Evolutionary conservation across 352 stramenopile genomes (phyloP), one percentile per base, ranked within the genome.

Genomic region (Blastocystis sp.): DNA sequence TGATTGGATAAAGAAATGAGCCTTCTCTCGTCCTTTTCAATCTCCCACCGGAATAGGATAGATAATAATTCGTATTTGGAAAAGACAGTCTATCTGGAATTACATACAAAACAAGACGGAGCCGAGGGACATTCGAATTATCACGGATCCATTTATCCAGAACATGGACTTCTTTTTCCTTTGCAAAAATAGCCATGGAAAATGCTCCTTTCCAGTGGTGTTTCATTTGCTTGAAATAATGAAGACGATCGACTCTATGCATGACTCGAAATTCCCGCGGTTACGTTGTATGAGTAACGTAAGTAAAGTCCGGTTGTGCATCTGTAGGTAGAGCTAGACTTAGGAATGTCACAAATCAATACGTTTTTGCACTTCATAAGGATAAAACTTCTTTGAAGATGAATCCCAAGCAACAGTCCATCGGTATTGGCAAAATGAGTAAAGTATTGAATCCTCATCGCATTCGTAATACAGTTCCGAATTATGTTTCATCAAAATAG

Each of bases 1-100:
- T 88, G 47, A 88, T 88, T n/a, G 77, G 77, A 45, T 68, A 88
- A 41, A 84, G 59, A 23, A 23, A 23, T 45, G 53, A 23, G 8
- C 62, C 18, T 6, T 84, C 45, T 53, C 47, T 20, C 0, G 47
- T 69, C 41, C 47, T 3, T 8, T 6, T n/a, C 15, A 56, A 6
- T 9, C 26, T 13, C 13, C 29, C 68, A 9, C 11, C 15, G 15
- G 1, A 7, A 1, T 15, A 66, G 7, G 39, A 84, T 11, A 69
- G 34, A 26, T 54, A 50, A 43, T 53, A 55, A 37, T 84, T 41
- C 4, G 4, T 43, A 4, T 26, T 34, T 18, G 45, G 6, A 8
- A 20, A 34, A 9, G n/a, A 11, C 18, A 66, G 62, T 0, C 3
- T 53, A 18, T 37, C 18, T 5, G 43, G 20, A 20, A 84, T 55